phyloP scores from a whole-genome alignment of 148 eudicot species.

The Camellia sinensis region DNA sequence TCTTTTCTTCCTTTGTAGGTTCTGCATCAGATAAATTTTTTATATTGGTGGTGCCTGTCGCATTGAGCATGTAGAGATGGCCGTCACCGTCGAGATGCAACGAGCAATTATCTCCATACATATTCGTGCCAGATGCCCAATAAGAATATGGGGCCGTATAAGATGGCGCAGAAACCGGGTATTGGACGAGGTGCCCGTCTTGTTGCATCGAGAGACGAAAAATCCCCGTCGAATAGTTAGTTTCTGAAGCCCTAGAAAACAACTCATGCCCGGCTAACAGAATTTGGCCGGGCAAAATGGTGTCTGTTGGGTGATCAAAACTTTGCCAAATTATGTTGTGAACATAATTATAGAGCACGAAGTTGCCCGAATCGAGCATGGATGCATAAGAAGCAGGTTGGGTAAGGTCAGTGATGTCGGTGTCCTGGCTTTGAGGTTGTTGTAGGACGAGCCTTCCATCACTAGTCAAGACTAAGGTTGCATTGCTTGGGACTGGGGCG shows the following conservation, averaged over 20 bases:
- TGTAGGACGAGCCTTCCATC: conserved; percentile 26
- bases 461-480: conserved; percentile 7
- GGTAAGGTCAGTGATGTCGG: not conserved
- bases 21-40: conserved; percentile 20
- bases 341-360: conserved; percentile 24
- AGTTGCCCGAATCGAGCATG: conserved; percentile 39
- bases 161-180: conserved; percentile 2
- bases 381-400: conserved; percentile 24
- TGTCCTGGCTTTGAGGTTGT: not conserved
- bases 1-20: not conserved
- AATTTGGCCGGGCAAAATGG: conserved; percentile 32
- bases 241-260: conserved; percentile 21
- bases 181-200: conserved; percentile 31
- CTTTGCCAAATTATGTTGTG: conserved; percentile 28
- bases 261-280: not conserved
- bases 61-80: conserved; percentile 26
- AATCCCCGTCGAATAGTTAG: conserved; percentile 17
- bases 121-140: not conserved
- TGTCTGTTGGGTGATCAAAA: conserved; percentile 34
- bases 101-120: conserved; percentile 7
- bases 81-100: conserved; percentile 29
- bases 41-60: not conserved
- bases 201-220: conserved; percentile 26
- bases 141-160: not conserved
- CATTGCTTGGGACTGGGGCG: conserved; percentile 10